Evolutionary conservation across 345 rosid genomes (phyloP), one percentile per base, ranked within the genome.

Genomic region (Camelina neglecta): DNA sequence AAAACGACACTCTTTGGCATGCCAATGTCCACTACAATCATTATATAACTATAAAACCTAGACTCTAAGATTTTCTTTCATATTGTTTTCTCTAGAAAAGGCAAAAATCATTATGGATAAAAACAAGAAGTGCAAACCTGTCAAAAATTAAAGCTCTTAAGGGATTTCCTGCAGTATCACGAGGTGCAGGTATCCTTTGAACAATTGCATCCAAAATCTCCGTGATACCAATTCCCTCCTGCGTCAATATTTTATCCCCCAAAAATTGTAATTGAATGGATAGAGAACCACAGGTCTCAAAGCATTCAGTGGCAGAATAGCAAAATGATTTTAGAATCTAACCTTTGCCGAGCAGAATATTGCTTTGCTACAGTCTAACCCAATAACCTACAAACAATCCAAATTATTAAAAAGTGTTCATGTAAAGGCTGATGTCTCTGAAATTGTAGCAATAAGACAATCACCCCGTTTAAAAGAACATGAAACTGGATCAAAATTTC

Each of bases 331-430:
- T 47, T 48, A 15, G 26, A 55, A 68, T 70, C 89, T 69, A 80
- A 94, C 99, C 99, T 95, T 95, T 75, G 99, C 99, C 9, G 99
- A 95, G 87, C 99, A 95, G 73, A 81, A 80, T 80, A 95, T 90
- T 72, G 97, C 97, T 71, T 85, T 81, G 82, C 90, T 92, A 81
- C 99, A 95, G 75, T 95, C 99, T 79, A 95, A 85, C 70, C 98
- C 98, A 60, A 94, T 77, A 83, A 94, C 90, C 98, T 93, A 79
- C 82, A 66, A 49, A 50, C 24, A 42, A 26, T 38, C 26, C 31
- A 6, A 51, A 60, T 70, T 63, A 16, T 38, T 44, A 76, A 76
- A 55, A 44, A 63, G 8, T 45, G 15, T 53, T 51, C 49, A 60
- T 18, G 42, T 51, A 68, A 59, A 50, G 64, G 23, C 60, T 69